phyloP scores from a whole-genome alignment of 2,329 filamentous ascomycete species.

The Lachnellula occidentalis region DNA sequence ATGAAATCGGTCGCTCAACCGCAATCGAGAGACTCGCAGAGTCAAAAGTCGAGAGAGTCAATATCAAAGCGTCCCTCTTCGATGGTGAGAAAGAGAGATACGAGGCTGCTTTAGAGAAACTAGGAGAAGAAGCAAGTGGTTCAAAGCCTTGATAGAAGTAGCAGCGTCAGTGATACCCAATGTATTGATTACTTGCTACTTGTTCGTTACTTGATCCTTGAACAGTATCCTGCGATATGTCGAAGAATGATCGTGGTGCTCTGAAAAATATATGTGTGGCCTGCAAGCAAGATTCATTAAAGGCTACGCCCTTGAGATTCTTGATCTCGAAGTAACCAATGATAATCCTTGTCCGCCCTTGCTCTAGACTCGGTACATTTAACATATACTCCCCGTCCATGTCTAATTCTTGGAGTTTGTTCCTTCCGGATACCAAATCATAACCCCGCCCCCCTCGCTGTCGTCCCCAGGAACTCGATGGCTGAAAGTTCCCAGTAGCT shows the following conservation, averaged over 20 bases:
- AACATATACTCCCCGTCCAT: not conserved
- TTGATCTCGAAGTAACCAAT: too few relatives aligned
- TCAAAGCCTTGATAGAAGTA: not conserved
- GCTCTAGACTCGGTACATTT: not conserved
- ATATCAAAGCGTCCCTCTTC: slow-evolving; percentile 36
- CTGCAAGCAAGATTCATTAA: not conserved
- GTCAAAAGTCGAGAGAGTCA: slow-evolving; percentile 40
- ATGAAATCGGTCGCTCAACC: slow-evolving; percentile 61
- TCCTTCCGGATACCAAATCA: slow-evolving; percentile 21
- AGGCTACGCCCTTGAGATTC: not conserved
- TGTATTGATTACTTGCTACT: not conserved
- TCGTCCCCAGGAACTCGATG: slow-evolving; percentile 2
- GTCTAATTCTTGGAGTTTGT: not conserved
- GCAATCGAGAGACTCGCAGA: slow-evolving; percentile 41
- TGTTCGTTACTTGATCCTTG: too few relatives aligned
- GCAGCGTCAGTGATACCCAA: not conserved
- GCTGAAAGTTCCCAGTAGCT: slow-evolving; percentile 16
- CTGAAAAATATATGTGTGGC: too few relatives aligned
- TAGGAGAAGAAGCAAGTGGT: slow-evolving; percentile 30
- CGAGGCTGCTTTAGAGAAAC: slow-evolving; percentile 44
- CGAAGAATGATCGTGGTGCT: too few relatives aligned
- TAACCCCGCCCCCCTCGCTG: slow-evolving; percentile 17
- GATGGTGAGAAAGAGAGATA: slow-evolving; percentile 39
- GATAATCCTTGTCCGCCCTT: not conserved
- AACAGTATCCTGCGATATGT: too few relatives aligned